phyloP scores from a whole-genome alignment of 2,329 filamentous ascomycete genomes.

The Cercospora nicotianae region DNA sequence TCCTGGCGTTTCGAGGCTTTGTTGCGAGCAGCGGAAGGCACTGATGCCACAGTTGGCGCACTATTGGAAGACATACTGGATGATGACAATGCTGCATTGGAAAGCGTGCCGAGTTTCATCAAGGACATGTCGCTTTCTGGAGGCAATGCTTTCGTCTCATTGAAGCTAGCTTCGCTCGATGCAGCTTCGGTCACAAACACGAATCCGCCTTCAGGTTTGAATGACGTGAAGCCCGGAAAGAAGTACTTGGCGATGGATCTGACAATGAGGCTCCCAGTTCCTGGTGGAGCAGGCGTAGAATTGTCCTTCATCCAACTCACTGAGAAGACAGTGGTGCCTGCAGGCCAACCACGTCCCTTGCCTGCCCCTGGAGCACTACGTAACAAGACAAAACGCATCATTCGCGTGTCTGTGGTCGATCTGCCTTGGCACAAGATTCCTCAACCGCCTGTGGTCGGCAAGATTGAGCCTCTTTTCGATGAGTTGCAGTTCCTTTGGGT shows the following conservation, averaged over 20 bases:
- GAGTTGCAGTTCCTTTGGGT: constrained; percentile 6
- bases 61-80: neutral
- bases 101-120: neutral
- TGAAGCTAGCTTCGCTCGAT: neutral
- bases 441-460: constrained; percentile 9
- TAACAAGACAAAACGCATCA: constrained; percentile 10
- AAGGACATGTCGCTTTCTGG: neutral
- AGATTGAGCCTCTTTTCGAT: constrained; percentile 11
- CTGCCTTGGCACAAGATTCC: constrained; percentile 13
- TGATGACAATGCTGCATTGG: neutral
- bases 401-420: constrained; percentile 1
- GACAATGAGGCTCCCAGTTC: constrained; percentile 7
- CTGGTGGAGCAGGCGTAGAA: constrained; percentile 9
- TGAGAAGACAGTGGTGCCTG: constrained; percentile 2
- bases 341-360: neutral
- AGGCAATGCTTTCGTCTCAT: neutral
- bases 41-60: neutral
- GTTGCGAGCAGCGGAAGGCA: neutral
- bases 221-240: neutral
- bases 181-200: neutral
- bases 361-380: neutral
- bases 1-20: neutral
- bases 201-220: neutral
- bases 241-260: constrained; percentile 3
- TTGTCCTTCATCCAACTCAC: constrained; percentile 7